Percentiles rank a stretch among this genome's conserved stretches.
Evolutionary conservation across 768 basidiomycete species (phyloP).

Genomic region (Amanita pseudoporphyria): DNA sequence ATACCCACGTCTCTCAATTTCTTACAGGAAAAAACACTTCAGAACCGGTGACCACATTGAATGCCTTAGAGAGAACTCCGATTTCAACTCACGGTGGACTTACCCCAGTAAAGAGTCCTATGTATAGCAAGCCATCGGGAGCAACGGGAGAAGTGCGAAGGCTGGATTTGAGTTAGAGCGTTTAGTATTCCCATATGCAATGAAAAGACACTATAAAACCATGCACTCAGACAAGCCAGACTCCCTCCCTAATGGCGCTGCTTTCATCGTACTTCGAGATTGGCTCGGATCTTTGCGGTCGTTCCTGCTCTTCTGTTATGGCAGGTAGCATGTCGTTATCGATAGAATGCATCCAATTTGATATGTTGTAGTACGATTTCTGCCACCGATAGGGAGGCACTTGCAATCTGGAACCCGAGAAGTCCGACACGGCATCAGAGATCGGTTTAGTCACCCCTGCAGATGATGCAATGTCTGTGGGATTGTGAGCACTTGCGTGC

Average conservation of each 20-base stretch:
- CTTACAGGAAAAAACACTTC: slow-evolving; percentile 9
- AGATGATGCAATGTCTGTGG: slow-evolving; percentile 25
- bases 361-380: not conserved
- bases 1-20: slow-evolving; percentile 14
- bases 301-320: slow-evolving; percentile 2
- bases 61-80: slow-evolving; percentile 37
- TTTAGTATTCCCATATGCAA: too few species aligned
- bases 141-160: slow-evolving; percentile 3
- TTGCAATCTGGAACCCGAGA: not conserved
- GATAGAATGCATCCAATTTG: slow-evolving; percentile 4
- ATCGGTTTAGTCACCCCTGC: slow-evolving; percentile 18
- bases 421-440: slow-evolving; percentile 7
- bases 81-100: slow-evolving; percentile 51
- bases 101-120: slow-evolving; percentile 32
- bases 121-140: slow-evolving; percentile 11
- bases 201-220: not conserved
- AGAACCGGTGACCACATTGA: slow-evolving; percentile 13
- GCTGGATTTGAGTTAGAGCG: slow-evolving; percentile 12
- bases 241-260: not conserved
- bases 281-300: slow-evolving; percentile 2
- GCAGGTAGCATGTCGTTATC: not conserved
- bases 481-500: slow-evolving; percentile 5
- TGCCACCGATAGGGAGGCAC: slow-evolving; percentile 3
- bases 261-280: slow-evolving; percentile 1
- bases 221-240: slow-evolving; percentile 5